Conservation (phyloP, 2,329 filamentous ascomycete species). For the Neonectria sp. region DNA sequence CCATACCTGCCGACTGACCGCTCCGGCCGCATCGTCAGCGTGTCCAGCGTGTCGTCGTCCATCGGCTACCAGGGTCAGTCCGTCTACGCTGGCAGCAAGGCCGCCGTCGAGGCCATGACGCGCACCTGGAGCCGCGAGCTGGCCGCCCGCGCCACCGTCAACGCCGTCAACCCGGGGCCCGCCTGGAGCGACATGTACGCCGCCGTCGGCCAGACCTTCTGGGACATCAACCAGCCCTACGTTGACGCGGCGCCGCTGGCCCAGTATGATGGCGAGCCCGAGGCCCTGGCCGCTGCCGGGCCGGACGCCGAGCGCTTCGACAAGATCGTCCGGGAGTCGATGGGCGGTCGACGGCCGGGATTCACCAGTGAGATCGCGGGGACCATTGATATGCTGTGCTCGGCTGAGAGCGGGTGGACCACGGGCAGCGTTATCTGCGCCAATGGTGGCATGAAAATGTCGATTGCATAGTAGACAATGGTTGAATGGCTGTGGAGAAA, state of each 20-base stretch:
- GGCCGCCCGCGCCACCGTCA: constrained; percentile 67
- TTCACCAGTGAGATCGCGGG: constrained; percentile 74
- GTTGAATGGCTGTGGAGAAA: not conserved
- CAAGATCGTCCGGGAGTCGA: constrained; percentile 50
- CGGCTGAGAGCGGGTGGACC: constrained; percentile 76
- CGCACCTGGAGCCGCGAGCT: constrained; percentile 72
- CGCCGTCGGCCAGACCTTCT: constrained; percentile 52
- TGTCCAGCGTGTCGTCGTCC: constrained; percentile 69
- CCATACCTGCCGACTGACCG: constrained; percentile 79
- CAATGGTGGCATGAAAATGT: constrained; percentile 69
- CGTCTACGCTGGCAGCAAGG: constrained; percentile 72
- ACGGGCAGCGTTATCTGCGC: constrained; percentile 81
- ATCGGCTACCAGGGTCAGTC: constrained; percentile 69
- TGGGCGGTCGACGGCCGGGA: constrained; percentile 53
- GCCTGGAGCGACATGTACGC: constrained; percentile 69
- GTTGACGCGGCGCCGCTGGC: constrained; percentile 55
- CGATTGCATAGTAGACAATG: constrained; percentile 50
- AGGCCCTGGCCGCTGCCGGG: constrained; percentile 49
- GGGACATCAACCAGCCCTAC: constrained; percentile 57
- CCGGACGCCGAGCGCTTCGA: constrained; percentile 53
- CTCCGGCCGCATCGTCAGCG: constrained; percentile 71
- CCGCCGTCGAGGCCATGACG: constrained; percentile 72
- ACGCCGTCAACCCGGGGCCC: constrained; percentile 71
- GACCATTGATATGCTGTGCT: constrained; percentile 79
- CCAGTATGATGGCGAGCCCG: constrained; percentile 51